Conservation (phyloP, 768 basidiomycete species). For the Phaeotremella fagi region DNA sequence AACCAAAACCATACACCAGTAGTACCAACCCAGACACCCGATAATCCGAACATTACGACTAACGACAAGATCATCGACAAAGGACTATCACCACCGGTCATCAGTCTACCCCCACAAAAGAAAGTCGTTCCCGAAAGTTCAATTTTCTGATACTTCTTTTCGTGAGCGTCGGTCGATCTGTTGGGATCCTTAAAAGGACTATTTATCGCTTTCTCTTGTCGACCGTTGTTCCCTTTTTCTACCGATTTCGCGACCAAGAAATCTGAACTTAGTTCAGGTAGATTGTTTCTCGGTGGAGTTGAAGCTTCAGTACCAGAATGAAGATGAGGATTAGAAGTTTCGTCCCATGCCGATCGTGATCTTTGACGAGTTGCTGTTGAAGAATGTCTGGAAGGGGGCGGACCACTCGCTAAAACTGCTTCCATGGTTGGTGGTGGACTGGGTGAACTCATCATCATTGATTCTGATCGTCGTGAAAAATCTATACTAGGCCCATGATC, state of each 20-base stretch:
- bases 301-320: slow-evolving; percentile 10
- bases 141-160: slow-evolving; percentile 26
- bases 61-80: slow-evolving; percentile 72
- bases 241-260: slow-evolving; percentile 11
- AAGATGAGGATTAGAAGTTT: neutral
- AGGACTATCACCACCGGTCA: slow-evolving; percentile 82
- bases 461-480: neutral
- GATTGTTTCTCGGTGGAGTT: slow-evolving; percentile 9
- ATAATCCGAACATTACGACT: slow-evolving; percentile 59
- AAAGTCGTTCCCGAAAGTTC: slow-evolving; percentile 51
- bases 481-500: neutral
- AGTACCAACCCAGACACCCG: slow-evolving; percentile 80
- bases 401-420: neutral
- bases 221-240: neutral
- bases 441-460: neutral
- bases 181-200: neutral
- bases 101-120: slow-evolving; percentile 63
- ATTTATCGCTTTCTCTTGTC: slow-evolving; percentile 1
- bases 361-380: neutral
- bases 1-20: slow-evolving; percentile 87
- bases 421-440: neutral
- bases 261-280: slow-evolving; percentile 17
- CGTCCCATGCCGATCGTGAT: neutral
- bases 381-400: neutral
- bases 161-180: neutral